Conservation (phyloP, 768 basidiomycete species). For the Coprinopsis strossmayeri region DNA sequence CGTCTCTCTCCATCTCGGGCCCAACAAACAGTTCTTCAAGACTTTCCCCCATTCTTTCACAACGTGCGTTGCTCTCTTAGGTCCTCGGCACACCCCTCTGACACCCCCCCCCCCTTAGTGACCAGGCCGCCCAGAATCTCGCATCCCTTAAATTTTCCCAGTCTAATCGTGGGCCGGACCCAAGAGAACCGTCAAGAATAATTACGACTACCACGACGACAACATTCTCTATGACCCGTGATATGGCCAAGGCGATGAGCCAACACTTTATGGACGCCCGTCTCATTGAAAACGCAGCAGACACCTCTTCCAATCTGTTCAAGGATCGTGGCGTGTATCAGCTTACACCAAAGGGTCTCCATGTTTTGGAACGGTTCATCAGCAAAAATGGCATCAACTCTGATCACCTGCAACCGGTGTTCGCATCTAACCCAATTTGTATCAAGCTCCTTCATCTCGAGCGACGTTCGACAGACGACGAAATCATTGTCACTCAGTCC, state of each 20-base stretch:
- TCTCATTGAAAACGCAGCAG: constrained; percentile 93
- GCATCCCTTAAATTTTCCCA: constrained; percentile 97
- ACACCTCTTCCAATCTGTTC: constrained; percentile 84
- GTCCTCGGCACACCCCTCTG: constrained; percentile 8
- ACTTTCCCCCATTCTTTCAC: constrained; percentile 92
- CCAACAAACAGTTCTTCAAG: constrained; percentile 95
- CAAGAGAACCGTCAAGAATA: constrained; percentile 94
- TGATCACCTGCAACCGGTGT: constrained; percentile 86
- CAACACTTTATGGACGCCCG: constrained; percentile 99
- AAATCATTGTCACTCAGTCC: constrained; percentile 91
- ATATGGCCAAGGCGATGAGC: constrained; percentile 99
- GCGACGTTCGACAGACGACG: constrained; percentile 86
- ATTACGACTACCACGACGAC: constrained; percentile 99
- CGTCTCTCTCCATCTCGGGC: constrained; percentile 82
- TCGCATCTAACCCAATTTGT: constrained; percentile 89
- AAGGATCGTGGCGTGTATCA: constrained; percentile 97
- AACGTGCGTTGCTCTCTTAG: constrained; percentile 55
- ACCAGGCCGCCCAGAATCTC: constrained; percentile 91
- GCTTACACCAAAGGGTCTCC: constrained; percentile 95
- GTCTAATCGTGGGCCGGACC: constrained; percentile 97
- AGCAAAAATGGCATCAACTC: constrained; percentile 98
- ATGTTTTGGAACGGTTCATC: constrained; percentile 99
- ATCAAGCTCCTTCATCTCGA: constrained; percentile 98
- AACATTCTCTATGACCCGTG: constrained; percentile 98
- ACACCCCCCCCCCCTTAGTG: constrained; percentile 41